Base-by-base conservation (phyloP, 2,329 filamentous ascomycete species). In the Pyrenophora seminiperda region DNA sequence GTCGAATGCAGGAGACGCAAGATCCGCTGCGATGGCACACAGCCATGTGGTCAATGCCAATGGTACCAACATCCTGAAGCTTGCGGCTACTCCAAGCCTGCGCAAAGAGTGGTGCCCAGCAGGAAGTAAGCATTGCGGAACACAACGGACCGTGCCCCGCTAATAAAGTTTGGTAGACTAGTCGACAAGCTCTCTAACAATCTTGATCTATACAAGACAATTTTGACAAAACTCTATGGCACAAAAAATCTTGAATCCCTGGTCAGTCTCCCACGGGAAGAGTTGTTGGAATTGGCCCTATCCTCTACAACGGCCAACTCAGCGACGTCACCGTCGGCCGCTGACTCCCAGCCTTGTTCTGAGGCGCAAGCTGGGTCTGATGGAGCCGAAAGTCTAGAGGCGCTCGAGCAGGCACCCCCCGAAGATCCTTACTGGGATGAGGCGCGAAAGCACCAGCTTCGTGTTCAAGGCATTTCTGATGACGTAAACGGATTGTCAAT, bases 11-110 rank as follows among this genome's bases (percentile, higher is more conserved):
- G 91, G 67, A 81, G 89, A 60, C 83, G 89, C 54, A 94, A 93
- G 73, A 93, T 93, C 47, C 86, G 90, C 56, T 94, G 90, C 67
- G 89, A 92, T 75, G 90, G 90, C 46, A 83, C 87, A 59, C 87
- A 90, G 66, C 90, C 90, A 9, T 94, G 90, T 67, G 88, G 89
- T 30, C 89, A 91, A 68, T 94, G 90, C 69, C 82, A 89, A 50
- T 91, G 89, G 71, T 92, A 90, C 68, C 85, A 90, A 48, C 88
- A 89, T 55, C 87, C 88, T 3, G 89, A 91, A 55, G 80, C 84
- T 46, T 93, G 90, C 68, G 86, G 87, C 63, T 93, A 93, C 71
- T 87, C 90, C 59, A 91, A 92, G 74, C 89, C 91, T 57, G 82
- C 88, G 13, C 87, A 90, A 70, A 79, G 88, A 53, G 84, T 90